phyloP scores from a whole-genome alignment of 768 basidiomycete species.

The Amanita subjunquillea region DNA sequence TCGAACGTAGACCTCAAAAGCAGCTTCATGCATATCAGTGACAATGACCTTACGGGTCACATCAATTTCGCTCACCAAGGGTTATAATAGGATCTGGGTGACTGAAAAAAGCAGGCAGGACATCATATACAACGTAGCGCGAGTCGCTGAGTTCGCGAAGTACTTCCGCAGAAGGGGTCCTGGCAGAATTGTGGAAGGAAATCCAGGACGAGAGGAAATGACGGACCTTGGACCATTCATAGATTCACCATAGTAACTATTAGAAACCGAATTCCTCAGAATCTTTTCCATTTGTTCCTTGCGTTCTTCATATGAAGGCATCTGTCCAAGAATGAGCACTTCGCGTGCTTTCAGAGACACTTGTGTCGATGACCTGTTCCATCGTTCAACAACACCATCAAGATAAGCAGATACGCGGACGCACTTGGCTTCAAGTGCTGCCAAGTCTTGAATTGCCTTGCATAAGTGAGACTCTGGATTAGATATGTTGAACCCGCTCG shows the following conservation, averaged over 20 bases:
- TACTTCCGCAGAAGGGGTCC: conserved; percentile 77
- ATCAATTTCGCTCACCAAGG: conserved; percentile 42
- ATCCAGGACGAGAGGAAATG: conserved; percentile 6
- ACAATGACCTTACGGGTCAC: not conserved
- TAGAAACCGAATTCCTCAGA: conserved; percentile 78
- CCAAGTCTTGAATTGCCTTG: conserved; percentile 70
- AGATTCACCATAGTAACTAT: conserved; percentile 84
- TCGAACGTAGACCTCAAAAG: conserved; percentile 92
- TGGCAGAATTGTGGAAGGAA: conserved; percentile 15
- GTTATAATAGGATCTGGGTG: conserved; percentile 78
- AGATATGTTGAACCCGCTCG: conserved; percentile 63
- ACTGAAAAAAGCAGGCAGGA: conserved; percentile 91
- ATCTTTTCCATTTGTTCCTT: conserved; percentile 90
- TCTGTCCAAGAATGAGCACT: conserved; percentile 89
- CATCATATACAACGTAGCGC: conserved; percentile 93
- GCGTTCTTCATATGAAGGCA: conserved; percentile 96
- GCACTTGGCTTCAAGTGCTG: conserved; percentile 81
- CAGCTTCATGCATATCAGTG: conserved; percentile 38
- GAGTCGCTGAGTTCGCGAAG: conserved; percentile 93
- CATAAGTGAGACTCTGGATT: conserved; percentile 66
- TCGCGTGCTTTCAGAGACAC: conserved; percentile 95
- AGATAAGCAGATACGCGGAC: conserved; percentile 14
- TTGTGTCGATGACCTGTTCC: conserved; percentile 71
- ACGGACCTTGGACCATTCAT: conserved; percentile 47
- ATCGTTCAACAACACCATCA: not conserved